phyloP scores from a whole-genome alignment of 257 asterid species.

The Dorcoceras hygrometricum region DNA sequence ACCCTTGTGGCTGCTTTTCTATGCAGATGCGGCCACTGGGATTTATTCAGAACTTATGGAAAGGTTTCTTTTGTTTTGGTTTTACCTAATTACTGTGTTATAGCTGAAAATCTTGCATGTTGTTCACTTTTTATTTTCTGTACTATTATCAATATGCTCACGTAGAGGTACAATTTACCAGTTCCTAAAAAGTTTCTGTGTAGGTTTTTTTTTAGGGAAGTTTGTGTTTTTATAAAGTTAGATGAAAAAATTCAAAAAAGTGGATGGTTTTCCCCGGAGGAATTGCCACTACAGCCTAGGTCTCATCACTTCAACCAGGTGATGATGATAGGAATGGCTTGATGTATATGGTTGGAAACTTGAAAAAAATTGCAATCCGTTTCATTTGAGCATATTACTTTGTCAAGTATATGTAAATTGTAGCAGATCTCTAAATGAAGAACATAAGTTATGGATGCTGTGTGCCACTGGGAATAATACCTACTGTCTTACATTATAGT shows the following conservation, averaged over 20 bases:
- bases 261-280: no score
- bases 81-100: slow-evolving; percentile 17
- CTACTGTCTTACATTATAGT: background rate
- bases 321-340: no score
- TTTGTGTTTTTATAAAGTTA: background rate
- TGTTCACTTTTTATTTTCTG: background rate
- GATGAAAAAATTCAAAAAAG: no score
- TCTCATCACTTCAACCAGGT: no score
- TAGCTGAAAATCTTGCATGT: background rate
- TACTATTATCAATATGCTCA: no score
- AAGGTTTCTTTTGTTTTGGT: slow-evolving; percentile 39
- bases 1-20: slow-evolving; percentile 19
- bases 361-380: no score
- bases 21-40: slow-evolving; percentile 97
- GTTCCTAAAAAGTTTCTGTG: background rate
- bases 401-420: background rate
- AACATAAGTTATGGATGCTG: background rate
- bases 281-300: no score
- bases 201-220: no score
- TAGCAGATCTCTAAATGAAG: background rate
- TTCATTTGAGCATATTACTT: no score
- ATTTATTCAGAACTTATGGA: slow-evolving; percentile 83
- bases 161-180: background rate
- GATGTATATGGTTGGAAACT: no score
- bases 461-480: background rate